Evolutionary conservation across 2,329 filamentous ascomycete species (phyloP).

Genomic region (Microdochium paspali): DNA sequence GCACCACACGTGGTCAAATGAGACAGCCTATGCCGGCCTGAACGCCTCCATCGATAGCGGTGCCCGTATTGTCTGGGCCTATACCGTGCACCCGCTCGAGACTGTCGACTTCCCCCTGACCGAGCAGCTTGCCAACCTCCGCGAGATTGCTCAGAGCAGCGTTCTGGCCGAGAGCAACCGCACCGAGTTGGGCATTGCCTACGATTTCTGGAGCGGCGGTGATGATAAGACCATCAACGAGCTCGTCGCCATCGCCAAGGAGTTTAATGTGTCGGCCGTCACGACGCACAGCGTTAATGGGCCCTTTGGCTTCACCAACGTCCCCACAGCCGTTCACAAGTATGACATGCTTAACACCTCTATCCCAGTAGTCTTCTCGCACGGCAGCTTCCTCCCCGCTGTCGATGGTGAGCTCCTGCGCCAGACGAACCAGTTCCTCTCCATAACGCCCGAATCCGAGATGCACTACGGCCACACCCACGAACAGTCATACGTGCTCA

Average conservation of each 20-base stretch:
- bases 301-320: constrained; percentile 24
- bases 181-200: constrained; percentile 29
- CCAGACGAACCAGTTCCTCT: constrained; percentile 39
- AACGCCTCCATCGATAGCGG: constrained; percentile 33
- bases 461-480: constrained; percentile 49
- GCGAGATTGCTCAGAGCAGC: constrained; percentile 20
- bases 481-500: constrained; percentile 27
- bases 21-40: constrained; percentile 29
- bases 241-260: constrained; percentile 21
- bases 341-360: constrained; percentile 29
- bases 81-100: constrained; percentile 27
- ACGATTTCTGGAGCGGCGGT: constrained; percentile 24
- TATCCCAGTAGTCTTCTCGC: constrained; percentile 41
- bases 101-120: constrained; percentile 16
- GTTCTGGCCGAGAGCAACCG: constrained; percentile 14
- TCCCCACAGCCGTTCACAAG: constrained; percentile 25
- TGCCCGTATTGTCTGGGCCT: constrained; percentile 33
- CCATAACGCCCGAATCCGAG: constrained; percentile 49
- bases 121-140: constrained; percentile 29
- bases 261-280: constrained; percentile 31
- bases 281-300: constrained; percentile 33
- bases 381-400: constrained; percentile 33
- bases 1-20: constrained; percentile 34
- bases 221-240: constrained; percentile 16
- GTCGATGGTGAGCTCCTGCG: constrained; percentile 31